These are phyloP conservation scores for Straminergon stramineum DNA, from an alignment of 225 moss, liverwort and hornwort genomes.

Conservation along the genomic window DNA sequence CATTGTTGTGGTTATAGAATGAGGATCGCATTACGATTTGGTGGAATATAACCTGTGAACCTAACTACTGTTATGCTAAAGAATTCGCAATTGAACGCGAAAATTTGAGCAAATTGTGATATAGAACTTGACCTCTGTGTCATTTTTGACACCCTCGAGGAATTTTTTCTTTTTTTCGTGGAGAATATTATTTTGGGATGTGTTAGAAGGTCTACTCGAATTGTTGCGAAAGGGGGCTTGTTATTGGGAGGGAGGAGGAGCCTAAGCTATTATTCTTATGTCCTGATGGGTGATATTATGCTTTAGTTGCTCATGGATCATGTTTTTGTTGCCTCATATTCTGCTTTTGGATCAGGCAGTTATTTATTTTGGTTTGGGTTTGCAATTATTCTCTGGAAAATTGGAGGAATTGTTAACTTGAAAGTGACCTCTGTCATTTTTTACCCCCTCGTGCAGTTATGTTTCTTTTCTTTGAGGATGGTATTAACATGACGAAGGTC, in stretches of 20 bases:
- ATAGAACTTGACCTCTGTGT: background rate
- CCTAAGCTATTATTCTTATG: background rate
- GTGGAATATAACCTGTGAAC: background rate
- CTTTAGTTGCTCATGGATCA: background rate
- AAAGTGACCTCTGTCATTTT: background rate
- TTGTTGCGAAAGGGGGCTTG: background rate
- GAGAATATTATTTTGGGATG: background rate
- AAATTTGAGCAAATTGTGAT: background rate
- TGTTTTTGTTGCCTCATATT: background rate
- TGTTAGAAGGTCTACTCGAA: background rate
- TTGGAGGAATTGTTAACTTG: background rate
- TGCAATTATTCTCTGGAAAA: background rate
- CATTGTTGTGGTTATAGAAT: background rate
- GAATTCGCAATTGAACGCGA: background rate
- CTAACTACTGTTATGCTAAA: background rate
- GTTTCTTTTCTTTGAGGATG: background rate
- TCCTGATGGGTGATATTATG: background rate
- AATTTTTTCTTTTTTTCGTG: background rate
- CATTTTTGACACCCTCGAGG: background rate
- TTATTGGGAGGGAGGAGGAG: background rate
- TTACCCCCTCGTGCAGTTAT: background rate
- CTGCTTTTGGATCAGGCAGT: background rate
- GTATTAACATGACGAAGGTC: background rate
- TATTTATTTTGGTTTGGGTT: background rate
- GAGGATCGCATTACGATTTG: background rate